Percentiles rank a stretch among this genome's conserved stretches.
These are phyloP conservation scores for Candida qinlingensis DNA, from an alignment of 805 yeast species.

Conservation along the genomic window DNA sequence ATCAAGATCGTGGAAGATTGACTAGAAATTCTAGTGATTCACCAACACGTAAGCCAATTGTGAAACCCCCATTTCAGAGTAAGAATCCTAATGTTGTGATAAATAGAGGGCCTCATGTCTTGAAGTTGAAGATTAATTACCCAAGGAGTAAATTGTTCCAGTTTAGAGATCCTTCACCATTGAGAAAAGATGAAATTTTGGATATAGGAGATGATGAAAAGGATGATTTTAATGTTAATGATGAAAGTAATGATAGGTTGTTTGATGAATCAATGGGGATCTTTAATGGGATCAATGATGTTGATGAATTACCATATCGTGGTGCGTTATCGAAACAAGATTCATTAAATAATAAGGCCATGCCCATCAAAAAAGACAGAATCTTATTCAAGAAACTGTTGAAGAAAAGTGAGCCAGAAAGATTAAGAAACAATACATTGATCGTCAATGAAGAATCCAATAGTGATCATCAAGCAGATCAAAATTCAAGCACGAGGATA, in stretches of 20 bases:
- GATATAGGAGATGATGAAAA: conserved; percentile 21
- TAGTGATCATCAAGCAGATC: conserved; percentile 3
- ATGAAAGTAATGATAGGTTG: conserved; percentile 8
- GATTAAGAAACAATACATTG: conserved; percentile 31
- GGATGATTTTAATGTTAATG: conserved; percentile 23
- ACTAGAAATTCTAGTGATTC: neutral
- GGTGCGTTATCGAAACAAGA: conserved; percentile 59
- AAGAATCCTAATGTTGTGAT: conserved; percentile 22
- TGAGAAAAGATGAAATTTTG: conserved; percentile 11
- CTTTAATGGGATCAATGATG: conserved; percentile 14
- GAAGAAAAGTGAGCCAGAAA: conserved; percentile 35
- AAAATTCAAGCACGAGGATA: conserved; percentile 18
- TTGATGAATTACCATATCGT: conserved; percentile 58
- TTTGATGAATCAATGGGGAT: conserved; percentile 5
- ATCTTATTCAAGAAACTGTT: conserved; percentile 39
- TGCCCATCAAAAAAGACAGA: conserved; percentile 51
- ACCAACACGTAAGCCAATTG: neutral
- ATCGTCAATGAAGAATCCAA: conserved; percentile 20
- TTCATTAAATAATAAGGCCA: conserved; percentile 54
- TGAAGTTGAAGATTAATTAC: conserved; percentile 22
- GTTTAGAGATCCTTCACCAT: conserved; percentile 24
- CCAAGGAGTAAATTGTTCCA: conserved; percentile 16
- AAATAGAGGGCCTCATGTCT: conserved; percentile 13
- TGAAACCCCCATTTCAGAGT: neutral
- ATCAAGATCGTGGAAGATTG: neutral